Evolutionary conservation across 2,329 filamentous ascomycete species (phyloP).

Genomic region (Scopulariopsis brevicaulis): DNA sequence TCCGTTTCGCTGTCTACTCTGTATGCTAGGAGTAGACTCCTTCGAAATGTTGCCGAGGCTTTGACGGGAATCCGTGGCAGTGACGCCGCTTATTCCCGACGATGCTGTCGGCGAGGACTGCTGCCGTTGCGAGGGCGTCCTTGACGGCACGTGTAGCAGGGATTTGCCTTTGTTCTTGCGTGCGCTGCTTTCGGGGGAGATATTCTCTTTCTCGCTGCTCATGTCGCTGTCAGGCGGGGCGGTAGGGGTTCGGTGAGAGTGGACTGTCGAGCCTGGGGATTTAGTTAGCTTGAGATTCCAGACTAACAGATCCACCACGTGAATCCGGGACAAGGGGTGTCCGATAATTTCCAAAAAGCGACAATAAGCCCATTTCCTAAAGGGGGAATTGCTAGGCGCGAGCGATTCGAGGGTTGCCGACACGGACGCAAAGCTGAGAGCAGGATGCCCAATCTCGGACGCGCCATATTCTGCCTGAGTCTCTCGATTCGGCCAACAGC

Average conservation of each 20-base stretch:
- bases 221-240: slow-evolving; percentile 6
- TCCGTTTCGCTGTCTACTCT: slow-evolving; percentile 51
- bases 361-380: background rate
- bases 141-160: slow-evolving; percentile 43
- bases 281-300: background rate
- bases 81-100: slow-evolving; percentile 48
- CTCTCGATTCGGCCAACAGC: background rate
- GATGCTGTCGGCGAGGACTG: slow-evolving; percentile 48
- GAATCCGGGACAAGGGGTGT: background rate
- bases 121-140: slow-evolving; percentile 50
- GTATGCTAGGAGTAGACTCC: slow-evolving; percentile 53
- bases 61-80: slow-evolving; percentile 46
- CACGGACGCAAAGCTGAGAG: background rate
- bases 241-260: background rate
- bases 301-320: too few relatives aligned
- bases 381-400: background rate
- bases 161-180: slow-evolving; percentile 33
- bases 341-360: background rate
- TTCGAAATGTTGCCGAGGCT: slow-evolving; percentile 55
- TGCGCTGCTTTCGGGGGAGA: slow-evolving; percentile 28
- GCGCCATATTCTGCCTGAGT: background rate
- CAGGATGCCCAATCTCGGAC: background rate
- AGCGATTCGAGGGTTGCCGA: background rate
- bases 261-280: background rate
- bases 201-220: slow-evolving; percentile 29